Base-by-base conservation (phyloP, 495 filamentous ascomycete species). In the Clohesyomyces aquaticus region DNA sequence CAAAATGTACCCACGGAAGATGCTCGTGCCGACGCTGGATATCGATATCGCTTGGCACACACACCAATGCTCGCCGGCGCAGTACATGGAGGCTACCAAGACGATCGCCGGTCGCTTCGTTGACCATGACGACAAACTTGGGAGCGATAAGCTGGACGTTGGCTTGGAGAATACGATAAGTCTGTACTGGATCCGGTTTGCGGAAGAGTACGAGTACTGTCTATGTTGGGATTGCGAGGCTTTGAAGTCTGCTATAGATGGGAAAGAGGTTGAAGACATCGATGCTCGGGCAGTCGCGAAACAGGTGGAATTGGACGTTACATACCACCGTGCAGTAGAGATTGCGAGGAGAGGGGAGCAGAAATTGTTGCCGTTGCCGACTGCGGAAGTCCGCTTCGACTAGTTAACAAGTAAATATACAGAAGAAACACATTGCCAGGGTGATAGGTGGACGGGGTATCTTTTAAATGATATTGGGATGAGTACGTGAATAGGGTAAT, bases 21-120 rank as follows among this genome's bases (percentile, higher is more conserved):
- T 84, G 42, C 84, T 83, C 0, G 90, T 94, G 0, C 91, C 91
- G 3, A 95, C 91, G 14, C 78, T 94, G 2, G 91, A 95, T 63
- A 82, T 94, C 21, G 91, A 95, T 71, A 77, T 95, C 0, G 90
- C 84, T 8, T 96, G 91, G 91, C 79, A 82, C 62, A 84, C 80
- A 1, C 81, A 83, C 66, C 81, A 83, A 56, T 81, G 93, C 14
- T 83, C 77, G 3, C 88, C 91, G 0, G 65, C 67, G 9, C 57
- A 70, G 16, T 94, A 94, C 73, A 86, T 10, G 10, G 46, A n/a
- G 10, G 10, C 10, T 41, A 9, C 9, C 16, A 41, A 9, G 35
- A 41, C 8, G 35, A 41, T 8, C 35, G 35, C 35, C 35, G 35
- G 35, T 9, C 8, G 35, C 8, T 41, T 41, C 35, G 16, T 41